Conservation (phyloP, 257 asterid genomes). For the Fraxinus americana region DNA sequence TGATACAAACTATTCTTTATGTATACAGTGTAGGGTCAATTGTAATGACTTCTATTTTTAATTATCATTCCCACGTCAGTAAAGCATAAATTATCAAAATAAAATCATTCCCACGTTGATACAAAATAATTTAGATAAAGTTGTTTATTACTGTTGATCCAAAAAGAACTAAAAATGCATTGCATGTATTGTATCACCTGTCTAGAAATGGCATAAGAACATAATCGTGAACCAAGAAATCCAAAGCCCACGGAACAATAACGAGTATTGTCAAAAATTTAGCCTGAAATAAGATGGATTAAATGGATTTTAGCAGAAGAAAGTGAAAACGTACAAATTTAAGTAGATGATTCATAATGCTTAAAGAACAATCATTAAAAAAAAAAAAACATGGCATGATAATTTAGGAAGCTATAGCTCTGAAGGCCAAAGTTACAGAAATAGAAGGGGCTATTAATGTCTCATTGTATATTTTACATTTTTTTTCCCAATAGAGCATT, state of each 20-base stretch:
- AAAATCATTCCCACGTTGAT: background rate
- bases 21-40: background rate
- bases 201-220: slow-evolving; percentile 95
- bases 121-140: background rate
- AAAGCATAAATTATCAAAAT: slow-evolving; percentile 14
- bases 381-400: background rate
- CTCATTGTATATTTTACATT: background rate
- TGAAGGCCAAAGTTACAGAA: background rate
- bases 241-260: slow-evolving; percentile 81
- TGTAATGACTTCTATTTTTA: background rate
- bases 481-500: background rate
- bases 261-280: slow-evolving; percentile 84
- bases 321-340: slow-evolving; percentile 11
- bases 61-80: slow-evolving; percentile 9
- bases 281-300: slow-evolving; percentile 64
- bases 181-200: slow-evolving; percentile 59
- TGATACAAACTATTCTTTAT: slow-evolving; percentile 8
- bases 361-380: slow-evolving; percentile 19
- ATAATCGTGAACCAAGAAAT: slow-evolving; percentile 86
- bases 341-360: slow-evolving; percentile 6
- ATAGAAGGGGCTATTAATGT: background rate
- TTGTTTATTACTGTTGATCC: slow-evolving; percentile 17
- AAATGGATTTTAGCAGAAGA: slow-evolving; percentile 22
- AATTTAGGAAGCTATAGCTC: slow-evolving; percentile 6
- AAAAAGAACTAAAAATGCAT: slow-evolving; percentile 18